phyloP scores from a whole-genome alignment of 2,329 filamentous ascomycete species.

The Diaporthe vaccinii region DNA sequence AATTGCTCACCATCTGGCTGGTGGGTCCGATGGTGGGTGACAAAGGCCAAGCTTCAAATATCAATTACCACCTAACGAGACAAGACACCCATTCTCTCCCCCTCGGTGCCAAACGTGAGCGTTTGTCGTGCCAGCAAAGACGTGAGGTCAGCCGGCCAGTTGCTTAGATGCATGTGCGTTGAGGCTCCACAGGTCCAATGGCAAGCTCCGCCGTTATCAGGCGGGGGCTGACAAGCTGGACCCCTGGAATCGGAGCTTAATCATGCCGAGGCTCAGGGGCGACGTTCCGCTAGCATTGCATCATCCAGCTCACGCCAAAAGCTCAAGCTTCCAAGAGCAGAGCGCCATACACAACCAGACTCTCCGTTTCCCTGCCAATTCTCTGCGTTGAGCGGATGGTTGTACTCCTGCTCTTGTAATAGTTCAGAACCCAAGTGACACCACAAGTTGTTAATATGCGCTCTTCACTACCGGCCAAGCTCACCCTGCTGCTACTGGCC shows the following conservation, averaged over 20 bases:
- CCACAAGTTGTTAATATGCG: conserved; percentile 25
- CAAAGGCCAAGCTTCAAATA: too few relatives aligned
- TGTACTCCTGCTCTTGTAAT: neutral
- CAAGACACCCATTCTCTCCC: too few relatives aligned
- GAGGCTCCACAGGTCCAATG: neutral
- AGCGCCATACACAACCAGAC: neutral
- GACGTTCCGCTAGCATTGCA: neutral
- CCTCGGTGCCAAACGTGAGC: too few relatives aligned
- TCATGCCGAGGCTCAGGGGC: conserved; percentile 5
- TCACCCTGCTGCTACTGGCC: conserved; percentile 28
- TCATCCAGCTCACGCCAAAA: conserved; percentile 13
- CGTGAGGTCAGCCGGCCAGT: too few relatives aligned
- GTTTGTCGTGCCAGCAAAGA: too few relatives aligned
- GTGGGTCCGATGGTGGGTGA: too few relatives aligned
- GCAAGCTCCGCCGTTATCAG: conserved; percentile 6
- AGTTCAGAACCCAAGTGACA: neutral
- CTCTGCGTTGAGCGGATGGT: too few relatives aligned
- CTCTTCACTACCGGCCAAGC: neutral
- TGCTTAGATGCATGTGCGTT: too few relatives aligned
- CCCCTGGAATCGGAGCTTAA: conserved; percentile 20
- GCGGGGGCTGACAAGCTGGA: neutral
- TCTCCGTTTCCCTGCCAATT: too few relatives aligned
- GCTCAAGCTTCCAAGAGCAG: neutral
- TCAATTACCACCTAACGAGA: too few relatives aligned
- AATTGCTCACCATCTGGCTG: too few relatives aligned